A percentile compares a stretch with the other conserved stretches of the same genome.
phyloP scores from a whole-genome alignment of 2,329 filamentous ascomycete species.

The Scedosporium minutisporum region DNA sequence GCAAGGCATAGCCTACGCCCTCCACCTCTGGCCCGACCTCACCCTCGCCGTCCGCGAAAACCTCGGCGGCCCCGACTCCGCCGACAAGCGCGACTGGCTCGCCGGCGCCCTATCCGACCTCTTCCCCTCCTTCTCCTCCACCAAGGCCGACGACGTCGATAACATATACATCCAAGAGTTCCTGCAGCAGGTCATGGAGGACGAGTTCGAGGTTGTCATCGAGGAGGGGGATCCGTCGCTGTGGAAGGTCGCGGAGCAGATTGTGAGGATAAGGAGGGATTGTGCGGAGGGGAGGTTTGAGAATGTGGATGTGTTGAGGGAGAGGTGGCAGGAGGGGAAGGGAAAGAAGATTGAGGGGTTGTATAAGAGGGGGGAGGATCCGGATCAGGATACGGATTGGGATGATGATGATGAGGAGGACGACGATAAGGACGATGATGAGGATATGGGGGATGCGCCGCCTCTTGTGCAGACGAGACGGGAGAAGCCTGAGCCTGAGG shows the following conservation, averaged over 20 bases:
- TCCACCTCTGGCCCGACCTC: slow-evolving; percentile 83
- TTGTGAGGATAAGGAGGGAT: slow-evolving; percentile 58
- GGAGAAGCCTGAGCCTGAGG: slow-evolving; percentile 58
- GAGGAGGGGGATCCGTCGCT: slow-evolving; percentile 72
- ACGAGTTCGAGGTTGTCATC: slow-evolving; percentile 89
- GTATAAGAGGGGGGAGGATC: slow-evolving; percentile 45
- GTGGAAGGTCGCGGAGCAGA: slow-evolving; percentile 60
- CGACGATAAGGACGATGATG: slow-evolving; percentile 44
- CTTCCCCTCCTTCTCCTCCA: slow-evolving; percentile 53
- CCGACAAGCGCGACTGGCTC: slow-evolving; percentile 94
- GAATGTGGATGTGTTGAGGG: slow-evolving; percentile 54
- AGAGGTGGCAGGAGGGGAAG: slow-evolving; percentile 51
- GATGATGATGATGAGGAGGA: slow-evolving; percentile 50
- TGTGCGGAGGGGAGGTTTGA: slow-evolving; percentile 56
- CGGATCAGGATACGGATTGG: slow-evolving; percentile 51
- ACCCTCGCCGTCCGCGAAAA: slow-evolving; percentile 75
- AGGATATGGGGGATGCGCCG: slow-evolving; percentile 63
- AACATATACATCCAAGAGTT: slow-evolving; percentile 61
- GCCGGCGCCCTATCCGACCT: slow-evolving; percentile 79
- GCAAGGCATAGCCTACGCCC: slow-evolving; percentile 71
- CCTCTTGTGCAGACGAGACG: slow-evolving; percentile 44
- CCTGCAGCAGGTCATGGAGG: slow-evolving; percentile 58
- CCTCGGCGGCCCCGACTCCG: slow-evolving; percentile 77
- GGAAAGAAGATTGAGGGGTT: slow-evolving; percentile 45
- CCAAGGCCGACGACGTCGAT: slow-evolving; percentile 47